Evolutionary conservation across 1,139 yeast genomes (phyloP).

Genomic region (Meyerozyma sp.): DNA sequence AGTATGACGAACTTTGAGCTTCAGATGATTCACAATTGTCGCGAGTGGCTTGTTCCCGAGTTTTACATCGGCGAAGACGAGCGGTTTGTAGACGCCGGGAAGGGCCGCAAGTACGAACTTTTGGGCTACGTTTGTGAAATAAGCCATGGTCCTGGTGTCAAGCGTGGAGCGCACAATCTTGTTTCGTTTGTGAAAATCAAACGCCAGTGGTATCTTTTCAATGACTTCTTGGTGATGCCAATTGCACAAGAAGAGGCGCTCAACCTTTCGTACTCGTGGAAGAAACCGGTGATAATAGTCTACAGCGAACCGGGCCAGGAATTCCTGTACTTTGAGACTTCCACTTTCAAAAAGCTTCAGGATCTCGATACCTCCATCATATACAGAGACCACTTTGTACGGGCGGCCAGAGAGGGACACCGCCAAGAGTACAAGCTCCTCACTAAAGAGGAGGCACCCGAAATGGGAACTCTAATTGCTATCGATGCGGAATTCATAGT

Average conservation of each 20-base stretch:
- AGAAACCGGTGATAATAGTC: slow-evolving; percentile 69
- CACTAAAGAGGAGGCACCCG: slow-evolving; percentile 65
- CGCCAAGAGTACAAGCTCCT: slow-evolving; percentile 61
- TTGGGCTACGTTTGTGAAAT: slow-evolving; percentile 69
- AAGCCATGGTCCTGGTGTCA: slow-evolving; percentile 45
- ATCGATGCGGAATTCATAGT: slow-evolving; percentile 97
- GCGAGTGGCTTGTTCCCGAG: slow-evolving; percentile 58
- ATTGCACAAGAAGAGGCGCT: slow-evolving; percentile 70
- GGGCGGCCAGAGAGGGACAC: slow-evolving; percentile 57
- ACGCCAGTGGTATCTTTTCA: slow-evolving; percentile 76
- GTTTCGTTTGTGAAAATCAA: slow-evolving; percentile 55
- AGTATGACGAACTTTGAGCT: slow-evolving; percentile 49
- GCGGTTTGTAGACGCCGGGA: slow-evolving; percentile 32
- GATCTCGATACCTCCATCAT: slow-evolving; percentile 59
- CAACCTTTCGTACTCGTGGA: slow-evolving; percentile 71
- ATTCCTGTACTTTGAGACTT: slow-evolving; percentile 20
- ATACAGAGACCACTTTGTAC: slow-evolving; percentile 72
- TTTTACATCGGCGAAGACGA: slow-evolving; percentile 37
- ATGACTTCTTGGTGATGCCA: slow-evolving; percentile 85
- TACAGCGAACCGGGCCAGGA: slow-evolving; percentile 34
- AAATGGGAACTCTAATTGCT: slow-evolving; percentile 74
- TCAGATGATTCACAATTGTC: slow-evolving; percentile 25
- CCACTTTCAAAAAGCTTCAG: slow-evolving; percentile 13
- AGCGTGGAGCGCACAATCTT: slow-evolving; percentile 48
- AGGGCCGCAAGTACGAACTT: slow-evolving; percentile 47